These are phyloP conservation scores for Heliamphora exappendiculata DNA, from an alignment of 148 eudicot species.

Conservation along the genomic window DNA sequence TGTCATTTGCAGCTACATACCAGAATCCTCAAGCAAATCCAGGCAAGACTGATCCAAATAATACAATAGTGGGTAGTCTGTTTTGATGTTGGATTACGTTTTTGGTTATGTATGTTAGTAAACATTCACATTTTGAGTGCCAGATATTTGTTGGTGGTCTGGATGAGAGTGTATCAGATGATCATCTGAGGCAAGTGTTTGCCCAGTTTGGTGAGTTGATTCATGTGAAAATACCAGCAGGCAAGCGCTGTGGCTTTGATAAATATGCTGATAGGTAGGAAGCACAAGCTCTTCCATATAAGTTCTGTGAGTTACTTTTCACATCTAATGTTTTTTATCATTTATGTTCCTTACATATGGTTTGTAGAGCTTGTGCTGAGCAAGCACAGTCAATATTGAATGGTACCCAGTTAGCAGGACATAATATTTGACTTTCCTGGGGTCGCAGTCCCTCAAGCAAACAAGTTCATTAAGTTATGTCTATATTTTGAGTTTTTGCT, in stretches of 20 bases:
- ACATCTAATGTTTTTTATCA: neutral
- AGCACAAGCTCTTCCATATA: neutral
- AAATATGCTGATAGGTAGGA: constrained; percentile 79
- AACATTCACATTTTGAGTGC: constrained; percentile 21
- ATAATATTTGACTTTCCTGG: constrained; percentile 87
- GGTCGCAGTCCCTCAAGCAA: constrained; percentile 86
- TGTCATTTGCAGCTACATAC: constrained; percentile 59
- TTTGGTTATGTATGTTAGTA: constrained; percentile 10
- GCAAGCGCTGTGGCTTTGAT: constrained; percentile 95
- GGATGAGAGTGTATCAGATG: constrained; percentile 83
- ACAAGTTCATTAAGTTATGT: constrained; percentile 41
- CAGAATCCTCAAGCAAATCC: constrained; percentile 66
- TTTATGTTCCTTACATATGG: constrained; percentile 6
- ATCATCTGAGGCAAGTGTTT: constrained; percentile 68
- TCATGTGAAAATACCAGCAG: constrained; percentile 89
- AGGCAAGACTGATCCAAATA: constrained; percentile 88
- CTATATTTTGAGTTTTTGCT: neutral
- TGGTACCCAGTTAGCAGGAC: constrained; percentile 76
- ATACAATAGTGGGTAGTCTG: constrained; percentile 86
- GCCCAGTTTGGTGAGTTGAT: constrained; percentile 77
- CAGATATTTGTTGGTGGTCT: constrained; percentile 98
- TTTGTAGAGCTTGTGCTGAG: constrained; percentile 68
- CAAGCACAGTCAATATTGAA: constrained; percentile 67
- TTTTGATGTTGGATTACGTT: constrained; percentile 6
- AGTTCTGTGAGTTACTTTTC: neutral